Evolutionary conservation across 495 filamentous ascomycete genomes (phyloP), one percentile per base, ranked within the genome.

Genomic region (Daldinia decipiens): DNA sequence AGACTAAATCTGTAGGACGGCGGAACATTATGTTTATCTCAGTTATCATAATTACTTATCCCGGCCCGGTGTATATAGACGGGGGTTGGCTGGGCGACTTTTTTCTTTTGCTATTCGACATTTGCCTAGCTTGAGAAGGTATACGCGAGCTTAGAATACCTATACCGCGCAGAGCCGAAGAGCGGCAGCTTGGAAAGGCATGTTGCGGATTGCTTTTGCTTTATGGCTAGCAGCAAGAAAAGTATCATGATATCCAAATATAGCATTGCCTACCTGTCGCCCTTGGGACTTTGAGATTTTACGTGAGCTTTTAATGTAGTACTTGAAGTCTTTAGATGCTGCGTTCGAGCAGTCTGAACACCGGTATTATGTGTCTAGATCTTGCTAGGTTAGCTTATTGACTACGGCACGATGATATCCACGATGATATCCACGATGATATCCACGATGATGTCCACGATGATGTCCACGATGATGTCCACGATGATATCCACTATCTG

Each of bases 171-270:
- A 43, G 5, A 9, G 19, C 38, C 39, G 21, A 43, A 29, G 38
- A 31, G 43, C 3, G 40, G 59, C 59, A 61, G 61, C 65, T 68
- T 73, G 65, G 70, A 68, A 69, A 69, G 62, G 65, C 54, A 34
- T 26, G 32, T 38, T 47, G 58, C 21, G 51, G 52, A 40, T 53
- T 66, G 45, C 47, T 73, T 68, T 73, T 36, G 34, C 34, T 36
- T 36, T 19, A 29, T 55, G 47, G 65, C 60, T 69, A 26, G 19
- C 40, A 65, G 56, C 52, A 69, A 62, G 52, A 65, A 60, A 54
- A 29, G 36, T 64, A 38, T 65, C 38, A 72, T 62, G 61, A 73
- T 66, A 69, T 73, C 57, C 65, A 61, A 73, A 65, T 73, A 73
- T 57, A 73, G 29, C 43, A 59, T 63, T 66, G 56, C 57, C 43